Conservation (phyloP, 257 asterid genomes). For the Plantago ovata region DNA sequence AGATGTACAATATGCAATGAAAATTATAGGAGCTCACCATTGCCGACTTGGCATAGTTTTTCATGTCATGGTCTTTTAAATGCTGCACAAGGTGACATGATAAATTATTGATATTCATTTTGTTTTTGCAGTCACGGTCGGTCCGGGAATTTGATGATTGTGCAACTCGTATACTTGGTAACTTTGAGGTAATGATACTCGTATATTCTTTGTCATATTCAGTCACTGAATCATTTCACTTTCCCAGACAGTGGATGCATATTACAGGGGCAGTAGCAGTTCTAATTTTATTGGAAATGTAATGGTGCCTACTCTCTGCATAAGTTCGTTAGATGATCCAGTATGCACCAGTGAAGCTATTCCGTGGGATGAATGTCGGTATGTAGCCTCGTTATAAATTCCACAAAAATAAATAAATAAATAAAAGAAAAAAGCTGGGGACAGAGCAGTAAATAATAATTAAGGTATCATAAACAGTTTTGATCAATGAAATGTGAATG, state of each 20-base stretch:
- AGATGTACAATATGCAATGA: too few relatives aligned
- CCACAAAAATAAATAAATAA: neutral
- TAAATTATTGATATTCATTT: neutral
- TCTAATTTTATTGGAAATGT: slow-evolving; percentile 65
- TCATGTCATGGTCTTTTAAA: too few relatives aligned
- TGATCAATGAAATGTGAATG: too few relatives aligned
- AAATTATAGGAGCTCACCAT: too few relatives aligned
- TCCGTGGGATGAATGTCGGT: slow-evolving; percentile 95
- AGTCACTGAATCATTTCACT: slow-evolving; percentile 11
- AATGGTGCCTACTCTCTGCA: slow-evolving; percentile 81
- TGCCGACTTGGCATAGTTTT: too few relatives aligned
- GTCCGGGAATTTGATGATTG: slow-evolving; percentile 53
- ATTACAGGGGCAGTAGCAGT: slow-evolving; percentile 78
- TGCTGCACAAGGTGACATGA: too few relatives aligned
- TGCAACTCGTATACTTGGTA: slow-evolving; percentile 56
- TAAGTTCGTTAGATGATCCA: slow-evolving; percentile 87
- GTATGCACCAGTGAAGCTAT: slow-evolving; percentile 90
- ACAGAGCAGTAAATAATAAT: too few relatives aligned
- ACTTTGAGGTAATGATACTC: slow-evolving; percentile 41
- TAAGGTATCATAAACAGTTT: too few relatives aligned
- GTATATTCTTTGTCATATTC: slow-evolving; percentile 4
- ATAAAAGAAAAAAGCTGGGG: too few relatives aligned
- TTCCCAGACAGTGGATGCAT: slow-evolving; percentile 71
- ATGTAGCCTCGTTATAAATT: neutral
- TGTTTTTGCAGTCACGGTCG: slow-evolving; percentile 40